These are phyloP conservation scores for Protostelium mycophagum DNA, from an alignment of 78 protist genomes.

Conservation along the genomic window DNA sequence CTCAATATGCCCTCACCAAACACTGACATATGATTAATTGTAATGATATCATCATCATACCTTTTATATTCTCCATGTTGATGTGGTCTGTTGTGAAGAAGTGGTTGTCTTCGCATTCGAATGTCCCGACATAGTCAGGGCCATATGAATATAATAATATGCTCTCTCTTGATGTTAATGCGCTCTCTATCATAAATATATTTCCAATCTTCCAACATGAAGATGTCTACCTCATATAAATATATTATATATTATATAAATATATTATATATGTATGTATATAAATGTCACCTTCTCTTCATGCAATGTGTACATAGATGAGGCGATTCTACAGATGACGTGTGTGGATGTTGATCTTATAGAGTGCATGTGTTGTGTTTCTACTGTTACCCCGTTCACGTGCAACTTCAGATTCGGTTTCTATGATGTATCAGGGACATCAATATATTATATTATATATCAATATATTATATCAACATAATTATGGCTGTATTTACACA, in stretches of 20 bases:
- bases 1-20: neutral
- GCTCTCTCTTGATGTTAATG: constrained; percentile 31
- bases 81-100: neutral
- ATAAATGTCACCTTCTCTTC: neutral
- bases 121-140: constrained; percentile 44
- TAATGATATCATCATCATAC: neutral
- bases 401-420: neutral
- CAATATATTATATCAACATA: neutral
- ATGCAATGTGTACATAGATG: neutral
- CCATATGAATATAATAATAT: constrained; percentile 42
- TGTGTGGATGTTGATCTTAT: neutral
- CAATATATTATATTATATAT: too few relatives aligned
- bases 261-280: too few relatives aligned
- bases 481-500: neutral
- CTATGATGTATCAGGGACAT: neutral
- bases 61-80: neutral
- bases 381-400: neutral
- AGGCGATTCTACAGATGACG: neutral
- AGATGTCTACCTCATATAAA: neutral
- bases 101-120: constrained; percentile 9
- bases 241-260: too few relatives aligned
- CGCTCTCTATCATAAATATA: constrained; percentile 35
- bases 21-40: neutral
- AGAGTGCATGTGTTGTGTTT: neutral
- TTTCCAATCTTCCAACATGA: constrained; percentile 42